These are phyloP conservation scores for Russula ochroleuca DNA, from an alignment of 768 basidiomycete genomes.

Conservation along the genomic window DNA sequence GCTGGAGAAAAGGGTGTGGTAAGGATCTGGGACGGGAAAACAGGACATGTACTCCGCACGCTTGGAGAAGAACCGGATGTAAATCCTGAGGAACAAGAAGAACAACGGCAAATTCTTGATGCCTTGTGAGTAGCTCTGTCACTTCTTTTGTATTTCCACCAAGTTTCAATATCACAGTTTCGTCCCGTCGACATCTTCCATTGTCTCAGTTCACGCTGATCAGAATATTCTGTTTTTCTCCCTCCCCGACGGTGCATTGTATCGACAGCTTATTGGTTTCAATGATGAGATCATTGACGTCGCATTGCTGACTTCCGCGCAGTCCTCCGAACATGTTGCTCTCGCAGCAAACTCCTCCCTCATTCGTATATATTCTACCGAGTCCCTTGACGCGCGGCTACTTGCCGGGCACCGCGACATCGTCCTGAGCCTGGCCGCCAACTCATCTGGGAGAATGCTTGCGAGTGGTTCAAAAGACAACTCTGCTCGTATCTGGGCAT, in stretches of 20 bases:
- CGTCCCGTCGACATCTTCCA: slow-evolving; percentile 53
- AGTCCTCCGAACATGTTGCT: slow-evolving; percentile 61
- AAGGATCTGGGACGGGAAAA: slow-evolving; percentile 77
- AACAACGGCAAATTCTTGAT: slow-evolving; percentile 78
- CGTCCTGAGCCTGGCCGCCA: slow-evolving; percentile 78
- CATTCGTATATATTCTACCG: slow-evolving; percentile 80
- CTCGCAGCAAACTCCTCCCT: slow-evolving; percentile 97
- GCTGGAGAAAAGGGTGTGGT: slow-evolving; percentile 88
- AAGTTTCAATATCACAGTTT: slow-evolving; percentile 48
- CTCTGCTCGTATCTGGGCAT: slow-evolving; percentile 80
- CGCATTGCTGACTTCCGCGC: slow-evolving; percentile 59
- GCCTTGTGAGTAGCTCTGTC: slow-evolving; percentile 56
- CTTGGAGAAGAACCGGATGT: slow-evolving; percentile 49
- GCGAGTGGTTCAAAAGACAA: slow-evolving; percentile 91
- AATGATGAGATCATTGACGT: slow-evolving; percentile 98
- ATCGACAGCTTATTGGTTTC: slow-evolving; percentile 88
- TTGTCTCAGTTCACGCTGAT: slow-evolving; percentile 88
- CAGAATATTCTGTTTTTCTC: slow-evolving; percentile 96
- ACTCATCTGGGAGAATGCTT: slow-evolving; percentile 63
- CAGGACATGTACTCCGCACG: slow-evolving; percentile 58
- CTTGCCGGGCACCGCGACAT: slow-evolving; percentile 89
- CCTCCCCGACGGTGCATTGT: slow-evolving; percentile 54
- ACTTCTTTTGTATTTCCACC: slow-evolving; percentile 1
- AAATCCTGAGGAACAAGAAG: slow-evolving; percentile 57
- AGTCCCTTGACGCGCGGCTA: slow-evolving; percentile 75